phyloP scores from a whole-genome alignment of 2,329 filamentous ascomycete genomes.

The Arthrinium puccinioides region DNA sequence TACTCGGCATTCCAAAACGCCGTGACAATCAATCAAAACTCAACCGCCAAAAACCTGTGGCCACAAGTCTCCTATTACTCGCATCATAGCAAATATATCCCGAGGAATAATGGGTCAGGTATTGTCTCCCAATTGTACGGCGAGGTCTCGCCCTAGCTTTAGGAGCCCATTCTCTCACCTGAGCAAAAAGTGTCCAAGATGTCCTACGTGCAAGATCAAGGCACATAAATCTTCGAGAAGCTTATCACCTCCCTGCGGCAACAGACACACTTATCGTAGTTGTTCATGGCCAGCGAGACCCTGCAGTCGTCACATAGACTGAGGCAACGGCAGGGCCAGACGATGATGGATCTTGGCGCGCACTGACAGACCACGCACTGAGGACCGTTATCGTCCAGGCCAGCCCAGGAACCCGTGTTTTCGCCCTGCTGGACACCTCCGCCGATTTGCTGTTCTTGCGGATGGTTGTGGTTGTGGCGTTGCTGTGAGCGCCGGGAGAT shows the following conservation, averaged over 20 bases:
- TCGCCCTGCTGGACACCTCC: conserved; percentile 5
- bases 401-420: conserved; percentile 40
- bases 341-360: conserved; percentile 77
- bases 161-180: too few relatives aligned
- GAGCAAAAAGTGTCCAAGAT: too few relatives aligned
- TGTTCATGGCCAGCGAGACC: conserved; percentile 90
- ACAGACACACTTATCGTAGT: conserved; percentile 94
- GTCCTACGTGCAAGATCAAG: too few relatives aligned
- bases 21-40: too few relatives aligned
- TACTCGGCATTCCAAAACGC: too few relatives aligned
- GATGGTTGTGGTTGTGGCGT: background rate
- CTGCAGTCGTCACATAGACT: conserved; percentile 93
- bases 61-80: too few relatives aligned
- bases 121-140: too few relatives aligned
- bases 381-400: conserved; percentile 67
- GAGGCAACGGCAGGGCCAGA: conserved; percentile 94
- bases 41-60: too few relatives aligned
- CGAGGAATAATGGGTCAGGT: too few relatives aligned
- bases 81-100: too few relatives aligned
- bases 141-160: too few relatives aligned
- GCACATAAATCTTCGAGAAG: conserved; percentile 88
- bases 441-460: conserved; percentile 7
- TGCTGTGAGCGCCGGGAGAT: conserved; percentile 36
- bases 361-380: conserved; percentile 92
- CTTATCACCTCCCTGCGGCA: conserved; percentile 83